Percentiles rank a stretch among this genome's conserved stretches.
Evolutionary conservation across 1,284 basidiomycete species (phyloP).

Genomic region (Ustilago loliicola): DNA sequence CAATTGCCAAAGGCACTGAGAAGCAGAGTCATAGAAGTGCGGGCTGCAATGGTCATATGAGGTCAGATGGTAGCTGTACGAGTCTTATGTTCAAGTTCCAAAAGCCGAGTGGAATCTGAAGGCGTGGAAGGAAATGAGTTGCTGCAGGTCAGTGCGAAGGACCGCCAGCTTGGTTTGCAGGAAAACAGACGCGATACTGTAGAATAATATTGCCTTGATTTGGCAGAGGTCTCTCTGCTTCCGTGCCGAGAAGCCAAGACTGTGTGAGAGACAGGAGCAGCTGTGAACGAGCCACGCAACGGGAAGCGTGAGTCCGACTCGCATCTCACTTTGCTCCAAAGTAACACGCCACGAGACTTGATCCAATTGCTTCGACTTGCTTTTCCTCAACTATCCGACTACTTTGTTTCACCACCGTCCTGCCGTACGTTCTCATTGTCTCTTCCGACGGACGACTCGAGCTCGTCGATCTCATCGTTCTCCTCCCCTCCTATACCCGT

Average conservation of each 20-base stretch:
- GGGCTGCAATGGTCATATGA: background rate
- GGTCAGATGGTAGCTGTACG: background rate
- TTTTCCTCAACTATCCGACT: background rate
- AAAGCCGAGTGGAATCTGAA: background rate
- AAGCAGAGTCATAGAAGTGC: background rate
- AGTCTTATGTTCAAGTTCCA: background rate
- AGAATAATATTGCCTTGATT: background rate
- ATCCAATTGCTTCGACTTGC: background rate
- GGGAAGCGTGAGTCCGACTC: constrained; percentile 5
- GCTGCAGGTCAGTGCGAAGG: constrained; percentile 6
- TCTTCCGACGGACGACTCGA: too few species aligned
- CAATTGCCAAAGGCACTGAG: background rate
- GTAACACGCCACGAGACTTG: constrained; percentile 15
- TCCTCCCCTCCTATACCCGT: too few species aligned
- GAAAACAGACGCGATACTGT: background rate
- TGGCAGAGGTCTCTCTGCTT: background rate
- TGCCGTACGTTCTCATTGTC: too few species aligned
- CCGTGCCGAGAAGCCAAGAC: background rate
- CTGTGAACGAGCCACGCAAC: constrained; percentile 14
- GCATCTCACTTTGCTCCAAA: constrained; percentile 13
- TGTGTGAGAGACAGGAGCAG: background rate
- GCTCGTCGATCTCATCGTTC: background rate
- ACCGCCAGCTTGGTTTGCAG: constrained; percentile 1
- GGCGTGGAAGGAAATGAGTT: background rate
- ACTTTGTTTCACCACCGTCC: too few species aligned